These are phyloP conservation scores for Amaranthus tricolor DNA, from an alignment of 179 eudicot genomes.

Conservation along the genomic window DNA sequence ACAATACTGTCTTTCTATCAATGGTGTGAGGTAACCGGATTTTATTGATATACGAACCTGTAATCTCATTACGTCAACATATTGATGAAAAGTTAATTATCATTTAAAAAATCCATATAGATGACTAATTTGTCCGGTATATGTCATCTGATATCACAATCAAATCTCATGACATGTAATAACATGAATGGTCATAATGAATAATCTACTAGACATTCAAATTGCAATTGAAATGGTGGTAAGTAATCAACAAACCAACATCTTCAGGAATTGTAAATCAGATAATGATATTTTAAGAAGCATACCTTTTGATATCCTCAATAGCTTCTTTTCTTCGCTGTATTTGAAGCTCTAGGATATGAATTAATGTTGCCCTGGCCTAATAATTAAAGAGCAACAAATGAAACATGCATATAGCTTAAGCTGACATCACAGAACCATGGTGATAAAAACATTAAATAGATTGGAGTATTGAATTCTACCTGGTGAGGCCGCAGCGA, in stretches of 20 bases:
- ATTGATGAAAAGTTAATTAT: not conserved
- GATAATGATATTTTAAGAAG: constrained; percentile 1
- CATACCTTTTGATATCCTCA: constrained; percentile 85
- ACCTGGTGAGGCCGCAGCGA: constrained; percentile 96
- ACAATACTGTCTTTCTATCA: not conserved
- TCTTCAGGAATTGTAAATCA: not conserved
- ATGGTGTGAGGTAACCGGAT: not conserved
- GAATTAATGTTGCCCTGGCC: constrained; percentile 93
- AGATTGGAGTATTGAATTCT: not conserved
- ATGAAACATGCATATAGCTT: not conserved
- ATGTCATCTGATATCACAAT: not conserved
- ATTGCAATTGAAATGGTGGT: not conserved
- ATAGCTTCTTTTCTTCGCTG: constrained; percentile 83
- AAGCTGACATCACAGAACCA: not conserved
- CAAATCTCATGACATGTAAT: not conserved
- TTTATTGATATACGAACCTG: not conserved
- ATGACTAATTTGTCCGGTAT: not conserved
- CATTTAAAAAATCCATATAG: not conserved
- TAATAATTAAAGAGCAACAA: constrained; percentile 14
- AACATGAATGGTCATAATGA: not conserved
- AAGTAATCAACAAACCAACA: not conserved
- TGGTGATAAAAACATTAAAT: not conserved
- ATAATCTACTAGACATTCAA: not conserved
- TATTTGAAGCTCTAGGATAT: constrained; percentile 87
- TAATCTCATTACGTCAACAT: not conserved